These are phyloP conservation scores for Echeveria elegans DNA, from an alignment of 164 flowering plant species.

Conservation along the genomic window DNA sequence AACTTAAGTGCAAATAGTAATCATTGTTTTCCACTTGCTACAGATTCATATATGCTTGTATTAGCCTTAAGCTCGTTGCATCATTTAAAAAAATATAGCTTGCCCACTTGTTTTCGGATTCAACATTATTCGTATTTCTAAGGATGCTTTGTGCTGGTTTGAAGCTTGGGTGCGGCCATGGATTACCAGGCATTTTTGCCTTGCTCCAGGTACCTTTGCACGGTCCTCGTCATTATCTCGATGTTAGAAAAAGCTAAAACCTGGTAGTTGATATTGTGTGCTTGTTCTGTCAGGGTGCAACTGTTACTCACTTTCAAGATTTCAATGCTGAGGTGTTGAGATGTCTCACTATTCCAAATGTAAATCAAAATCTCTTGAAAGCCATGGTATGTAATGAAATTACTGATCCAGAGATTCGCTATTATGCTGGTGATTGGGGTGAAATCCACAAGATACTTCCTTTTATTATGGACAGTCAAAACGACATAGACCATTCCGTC, in stretches of 20 bases:
- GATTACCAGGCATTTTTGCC: conserved; percentile 81
- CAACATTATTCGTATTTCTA: neutral
- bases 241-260: neutral
- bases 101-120: neutral
- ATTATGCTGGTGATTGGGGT: conserved; percentile 85
- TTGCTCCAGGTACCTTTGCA: conserved; percentile 50
- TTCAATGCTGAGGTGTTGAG: conserved; percentile 86
- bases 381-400: conserved; percentile 13
- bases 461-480: conserved; percentile 16
- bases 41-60: too few relatives aligned
- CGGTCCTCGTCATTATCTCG: neutral
- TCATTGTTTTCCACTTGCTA: too few relatives aligned
- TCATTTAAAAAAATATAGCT: neutral
- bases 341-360: conserved; percentile 83
- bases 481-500: conserved; percentile 9
- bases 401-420: conserved; percentile 40
- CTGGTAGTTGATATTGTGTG: neutral
- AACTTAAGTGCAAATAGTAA: too few relatives aligned
- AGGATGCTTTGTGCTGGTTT: conserved; percentile 1
- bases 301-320: conserved; percentile 78
- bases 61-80: neutral
- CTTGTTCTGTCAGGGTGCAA: conserved; percentile 56
- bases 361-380: conserved; percentile 46
- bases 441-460: conserved; percentile 54
- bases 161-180: conserved; percentile 93